Conservation (phyloP, 106 monocot species). For the Amphibolis antarctica region DNA sequence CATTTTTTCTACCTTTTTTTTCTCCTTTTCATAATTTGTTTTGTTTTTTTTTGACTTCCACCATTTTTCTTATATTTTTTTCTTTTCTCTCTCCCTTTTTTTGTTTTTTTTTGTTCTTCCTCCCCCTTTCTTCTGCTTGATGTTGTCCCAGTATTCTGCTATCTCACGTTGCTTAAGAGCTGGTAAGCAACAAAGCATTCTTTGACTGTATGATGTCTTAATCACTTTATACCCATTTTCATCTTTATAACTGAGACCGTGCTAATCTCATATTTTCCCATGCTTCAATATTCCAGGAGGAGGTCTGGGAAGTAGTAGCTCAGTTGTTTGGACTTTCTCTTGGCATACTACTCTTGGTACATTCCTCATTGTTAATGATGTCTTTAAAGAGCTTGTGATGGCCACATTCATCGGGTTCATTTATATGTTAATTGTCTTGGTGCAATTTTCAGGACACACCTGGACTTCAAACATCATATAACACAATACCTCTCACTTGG, state of each 20-base stretch:
- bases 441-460: conserved; percentile 42
- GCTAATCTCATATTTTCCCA: neutral
- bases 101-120: too few species aligned
- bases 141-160: too few species aligned
- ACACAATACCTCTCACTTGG: conserved; percentile 51
- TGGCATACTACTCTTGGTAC: conserved; percentile 77
- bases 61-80: too few species aligned
- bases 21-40: too few species aligned
- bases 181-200: too few species aligned
- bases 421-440: neutral
- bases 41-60: too few species aligned
- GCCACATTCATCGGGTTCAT: neutral
- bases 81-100: too few species aligned
- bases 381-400: neutral
- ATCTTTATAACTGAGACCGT: neutral
- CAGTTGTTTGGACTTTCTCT: conserved; percentile 83
- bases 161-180: too few species aligned
- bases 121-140: too few species aligned
- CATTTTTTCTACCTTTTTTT: too few species aligned
- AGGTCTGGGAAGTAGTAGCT: conserved; percentile 97
- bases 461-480: conserved; percentile 51
- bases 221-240: too few species aligned
- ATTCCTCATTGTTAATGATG: neutral
- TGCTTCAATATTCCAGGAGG: conserved; percentile 48
- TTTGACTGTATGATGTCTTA: too few species aligned